A percentile compares a stretch with the other conserved stretches of the same genome.
Conservation (phyloP, 2,329 filamentous ascomycete genomes). For the Pyricularia pennisetigena region DNA sequence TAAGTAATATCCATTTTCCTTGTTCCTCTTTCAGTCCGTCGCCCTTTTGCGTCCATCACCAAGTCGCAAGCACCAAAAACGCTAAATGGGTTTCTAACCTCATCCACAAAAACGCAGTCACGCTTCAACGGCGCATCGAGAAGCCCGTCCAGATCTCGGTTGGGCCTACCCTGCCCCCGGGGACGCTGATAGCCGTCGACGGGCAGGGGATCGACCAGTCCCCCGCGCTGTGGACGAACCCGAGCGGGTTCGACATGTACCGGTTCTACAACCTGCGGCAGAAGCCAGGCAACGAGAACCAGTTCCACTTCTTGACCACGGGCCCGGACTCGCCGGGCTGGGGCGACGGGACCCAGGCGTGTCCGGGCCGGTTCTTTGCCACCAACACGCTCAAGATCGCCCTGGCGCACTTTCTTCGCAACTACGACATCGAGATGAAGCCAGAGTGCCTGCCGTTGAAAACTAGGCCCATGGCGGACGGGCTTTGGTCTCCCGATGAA, state of each 20-base stretch:
- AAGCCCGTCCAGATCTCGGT: no score
- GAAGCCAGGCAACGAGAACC: no score
- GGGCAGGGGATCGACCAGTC: no score
- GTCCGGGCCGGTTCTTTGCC: slow-evolving; percentile 38
- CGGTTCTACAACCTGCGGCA: neutral
- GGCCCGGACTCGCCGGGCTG: slow-evolving; percentile 27
- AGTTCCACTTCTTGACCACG: neutral
- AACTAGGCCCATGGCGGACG: neutral
- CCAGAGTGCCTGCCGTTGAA: neutral
- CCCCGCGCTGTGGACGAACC: no score
- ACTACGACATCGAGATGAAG: slow-evolving; percentile 18
- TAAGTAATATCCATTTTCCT: neutral
- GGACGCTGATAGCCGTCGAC: no score
- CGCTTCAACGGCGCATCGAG: no score
- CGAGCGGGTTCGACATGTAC: neutral
- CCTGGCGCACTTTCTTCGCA: slow-evolving; percentile 27
- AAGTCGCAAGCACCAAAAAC: no score
- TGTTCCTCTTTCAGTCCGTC: no score
- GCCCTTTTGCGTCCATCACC: no score
- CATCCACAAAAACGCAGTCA: no score
- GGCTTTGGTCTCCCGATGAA: neutral
- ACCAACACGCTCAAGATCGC: slow-evolving; percentile 34
- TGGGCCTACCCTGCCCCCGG: no score
- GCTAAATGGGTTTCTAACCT: no score
- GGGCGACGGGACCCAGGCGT: slow-evolving; percentile 35